Conservation (phyloP, 2,329 filamentous ascomycete genomes). For the Talaromyces verruculosus region DNA sequence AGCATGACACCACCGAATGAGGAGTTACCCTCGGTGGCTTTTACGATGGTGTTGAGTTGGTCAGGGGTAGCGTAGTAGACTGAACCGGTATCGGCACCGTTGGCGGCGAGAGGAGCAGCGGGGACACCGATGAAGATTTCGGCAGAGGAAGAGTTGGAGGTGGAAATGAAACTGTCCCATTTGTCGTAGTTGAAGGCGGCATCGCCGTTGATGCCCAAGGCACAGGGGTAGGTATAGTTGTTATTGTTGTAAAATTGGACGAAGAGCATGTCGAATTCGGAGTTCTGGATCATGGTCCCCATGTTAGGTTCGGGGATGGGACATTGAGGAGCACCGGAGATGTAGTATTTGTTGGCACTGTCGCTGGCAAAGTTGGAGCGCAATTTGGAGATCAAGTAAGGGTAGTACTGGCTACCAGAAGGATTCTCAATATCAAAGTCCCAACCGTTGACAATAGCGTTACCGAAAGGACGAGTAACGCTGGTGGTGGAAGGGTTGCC, state of each 20-base stretch:
- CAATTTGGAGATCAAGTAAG: slow-evolving; percentile 48
- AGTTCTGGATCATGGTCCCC: slow-evolving; percentile 43
- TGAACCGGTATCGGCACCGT: slow-evolving; percentile 2
- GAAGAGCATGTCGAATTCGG: slow-evolving; percentile 55
- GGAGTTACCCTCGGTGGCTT: slow-evolving; percentile 41
- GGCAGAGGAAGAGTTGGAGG: slow-evolving; percentile 42
- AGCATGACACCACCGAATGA: slow-evolving; percentile 61
- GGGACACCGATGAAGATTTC: slow-evolving; percentile 58
- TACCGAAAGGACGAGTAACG: slow-evolving; percentile 51
- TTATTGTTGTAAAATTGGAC: slow-evolving; percentile 58
- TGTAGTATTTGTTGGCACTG: slow-evolving; percentile 46
- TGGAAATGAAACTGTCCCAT: slow-evolving; percentile 46
- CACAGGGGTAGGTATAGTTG: slow-evolving; percentile 42
- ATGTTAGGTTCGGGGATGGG: slow-evolving; percentile 50
- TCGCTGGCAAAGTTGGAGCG: slow-evolving; percentile 43
- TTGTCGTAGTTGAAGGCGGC: slow-evolving; percentile 40
- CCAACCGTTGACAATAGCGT: slow-evolving; percentile 53
- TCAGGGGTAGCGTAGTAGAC: slow-evolving; percentile 49
- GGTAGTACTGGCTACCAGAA: slow-evolving; percentile 34
- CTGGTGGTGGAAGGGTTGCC: slow-evolving; percentile 39
- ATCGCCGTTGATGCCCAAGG: slow-evolving; percentile 14
- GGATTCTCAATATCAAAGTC: slow-evolving; percentile 53
- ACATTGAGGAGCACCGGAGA: slow-evolving; percentile 56
- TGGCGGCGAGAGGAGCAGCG: slow-evolving; percentile 31
- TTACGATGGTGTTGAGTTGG: slow-evolving; percentile 49